These are phyloP conservation scores for Fonsecaea pugnacius DNA, from an alignment of 2,329 filamentous ascomycete species.

Conservation along the genomic window DNA sequence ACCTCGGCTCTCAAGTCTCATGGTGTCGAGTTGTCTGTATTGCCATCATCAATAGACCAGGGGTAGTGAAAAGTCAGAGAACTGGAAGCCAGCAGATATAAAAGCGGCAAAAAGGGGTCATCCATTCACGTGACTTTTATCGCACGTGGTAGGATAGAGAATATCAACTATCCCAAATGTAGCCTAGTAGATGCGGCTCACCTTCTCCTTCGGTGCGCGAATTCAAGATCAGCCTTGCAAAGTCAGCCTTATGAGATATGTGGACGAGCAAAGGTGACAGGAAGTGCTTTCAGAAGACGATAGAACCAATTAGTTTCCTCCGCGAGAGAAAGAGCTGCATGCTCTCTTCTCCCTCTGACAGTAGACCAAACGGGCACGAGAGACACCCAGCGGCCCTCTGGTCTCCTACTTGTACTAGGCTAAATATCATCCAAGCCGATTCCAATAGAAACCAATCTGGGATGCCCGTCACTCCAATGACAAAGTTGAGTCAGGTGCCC, in stretches of 20 bases:
- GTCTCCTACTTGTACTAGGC: slow-evolving; percentile 9
- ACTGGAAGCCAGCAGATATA: background rate
- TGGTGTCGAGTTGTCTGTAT: too few species aligned
- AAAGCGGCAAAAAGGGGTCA: background rate
- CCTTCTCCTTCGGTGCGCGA: background rate
- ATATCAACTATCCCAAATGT: background rate
- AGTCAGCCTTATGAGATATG: background rate
- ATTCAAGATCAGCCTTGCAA: background rate
- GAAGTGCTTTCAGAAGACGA: background rate
- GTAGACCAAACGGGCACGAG: background rate
- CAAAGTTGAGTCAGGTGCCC: slow-evolving; percentile 1
- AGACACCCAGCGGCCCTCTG: background rate
- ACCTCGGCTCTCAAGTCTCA: too few species aligned
- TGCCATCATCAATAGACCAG: background rate
- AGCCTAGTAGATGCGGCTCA: background rate
- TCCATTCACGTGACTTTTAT: background rate
- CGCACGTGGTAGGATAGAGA: background rate
- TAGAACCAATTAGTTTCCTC: slow-evolving; percentile 17
- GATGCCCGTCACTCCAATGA: slow-evolving; percentile 6
- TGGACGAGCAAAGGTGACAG: background rate
- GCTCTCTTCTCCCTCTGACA: background rate
- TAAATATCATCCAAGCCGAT: slow-evolving; percentile 19
- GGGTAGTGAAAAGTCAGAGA: background rate
- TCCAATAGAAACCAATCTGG: slow-evolving; percentile 4
- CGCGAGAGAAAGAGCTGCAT: slow-evolving; percentile 1